Evolutionary conservation across 1,284 basidiomycete species (phyloP), one percentile per base, ranked within the genome.

Genomic region (Macrocystidia cucumis): DNA sequence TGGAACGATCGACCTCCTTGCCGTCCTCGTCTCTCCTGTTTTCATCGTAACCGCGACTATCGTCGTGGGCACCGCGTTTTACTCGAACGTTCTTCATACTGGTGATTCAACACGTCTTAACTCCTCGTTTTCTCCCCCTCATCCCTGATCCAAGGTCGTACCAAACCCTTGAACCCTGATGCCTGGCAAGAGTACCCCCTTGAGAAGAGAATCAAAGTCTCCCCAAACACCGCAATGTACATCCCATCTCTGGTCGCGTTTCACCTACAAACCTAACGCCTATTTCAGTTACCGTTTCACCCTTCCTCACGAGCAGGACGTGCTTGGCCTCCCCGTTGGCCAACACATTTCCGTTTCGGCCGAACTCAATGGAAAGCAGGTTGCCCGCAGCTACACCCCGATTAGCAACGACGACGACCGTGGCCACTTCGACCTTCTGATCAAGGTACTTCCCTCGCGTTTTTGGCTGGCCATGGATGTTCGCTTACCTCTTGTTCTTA

Each of bases 311-410:
- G 50, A 68, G 1, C 72, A 78, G 30, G 82, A 87, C 59, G 69
- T 84, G 36, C 81, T 98, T 9, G 93, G 93, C 40, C 79, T 98
- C 4, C 95, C 96, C 34, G 85, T 93, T 51, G 96, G 95, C 39
- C 92, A 97, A 65, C 95, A 98, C 69, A 90, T 98, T 51, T 86
- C 88, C 34, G 72, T 98, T 31, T 78, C 81, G 34, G 93, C 95
- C 25, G 81, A 89, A 44, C 90, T 98, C 48, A 73, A 84, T 49
- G 95, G 91, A 51, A 97, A 97, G 68, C 72, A 83, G 28, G 70
- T 98, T 52, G 75, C 81, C 56, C 79, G 95, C 39, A 91, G 82
- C 58, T 98, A 98, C 67, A 98, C 95, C 8, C 95, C 95, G 31
- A 91, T 91, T 19, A 91, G 85, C 54, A 84, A 84, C 50, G 89